Percentiles rank a stretch among this genome's conserved stretches.
Conservation (phyloP, 805 yeast genomes). For the Metahyphopichia silvanorum region DNA sequence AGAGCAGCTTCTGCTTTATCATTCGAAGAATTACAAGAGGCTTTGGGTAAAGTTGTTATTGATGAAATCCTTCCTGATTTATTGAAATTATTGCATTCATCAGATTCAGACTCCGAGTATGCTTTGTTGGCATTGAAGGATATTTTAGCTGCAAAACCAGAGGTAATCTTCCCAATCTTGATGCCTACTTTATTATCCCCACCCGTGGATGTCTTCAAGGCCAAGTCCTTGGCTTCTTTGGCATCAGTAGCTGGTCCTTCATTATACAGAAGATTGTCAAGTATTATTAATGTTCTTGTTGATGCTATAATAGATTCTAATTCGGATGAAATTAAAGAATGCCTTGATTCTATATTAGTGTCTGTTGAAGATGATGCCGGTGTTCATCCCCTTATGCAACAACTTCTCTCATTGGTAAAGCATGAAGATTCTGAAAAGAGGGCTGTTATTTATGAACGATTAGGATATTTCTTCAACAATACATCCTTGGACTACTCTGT, state of each 20-base stretch:
- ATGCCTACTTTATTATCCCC: slow-evolving; percentile 79
- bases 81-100: slow-evolving; percentile 58
- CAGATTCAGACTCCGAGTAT: slow-evolving; percentile 55
- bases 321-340: slow-evolving; percentile 39
- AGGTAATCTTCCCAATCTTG: slow-evolving; percentile 88
- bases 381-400: slow-evolving; percentile 79
- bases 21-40: slow-evolving; percentile 81
- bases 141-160: slow-evolving; percentile 86
- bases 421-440: slow-evolving; percentile 68
- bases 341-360: slow-evolving; percentile 68
- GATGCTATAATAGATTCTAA: slow-evolving; percentile 47
- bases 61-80: slow-evolving; percentile 87
- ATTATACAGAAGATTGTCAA: slow-evolving; percentile 65
- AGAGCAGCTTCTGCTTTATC: slow-evolving; percentile 91
- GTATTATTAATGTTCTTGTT: slow-evolving; percentile 72
- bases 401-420: slow-evolving; percentile 70
- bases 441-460: slow-evolving; percentile 58
- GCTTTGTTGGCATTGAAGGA: slow-evolving; percentile 89
- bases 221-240: slow-evolving; percentile 80
- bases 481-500: slow-evolving; percentile 67
- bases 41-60: slow-evolving; percentile 79
- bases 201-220: slow-evolving; percentile 81
- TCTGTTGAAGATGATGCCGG: slow-evolving; percentile 79
- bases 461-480: slow-evolving; percentile 67
- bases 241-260: slow-evolving; percentile 90